Evolutionary conservation across 805 yeast genomes (phyloP).

Genomic region (Lipomyces lipofer): DNA sequence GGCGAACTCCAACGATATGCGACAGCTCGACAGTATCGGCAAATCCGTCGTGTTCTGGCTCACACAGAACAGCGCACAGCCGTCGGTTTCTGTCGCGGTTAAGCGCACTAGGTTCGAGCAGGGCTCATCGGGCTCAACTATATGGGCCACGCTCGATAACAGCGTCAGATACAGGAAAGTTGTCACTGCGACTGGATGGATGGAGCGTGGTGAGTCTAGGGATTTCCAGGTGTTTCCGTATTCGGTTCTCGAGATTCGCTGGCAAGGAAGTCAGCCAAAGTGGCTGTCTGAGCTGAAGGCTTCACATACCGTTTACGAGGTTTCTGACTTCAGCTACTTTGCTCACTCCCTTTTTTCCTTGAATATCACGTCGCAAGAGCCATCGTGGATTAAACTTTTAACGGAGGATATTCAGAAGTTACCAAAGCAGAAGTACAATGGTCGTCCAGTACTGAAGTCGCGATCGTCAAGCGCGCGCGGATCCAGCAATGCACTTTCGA

Average conservation of each 20-base stretch:
- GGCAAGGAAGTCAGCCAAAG: constrained; percentile 44
- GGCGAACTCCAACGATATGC: constrained; percentile 17
- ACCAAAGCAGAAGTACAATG: constrained; percentile 38
- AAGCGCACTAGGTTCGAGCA: constrained; percentile 25
- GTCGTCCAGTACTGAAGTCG: constrained; percentile 2
- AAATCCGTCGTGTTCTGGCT: constrained; percentile 26
- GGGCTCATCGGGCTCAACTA: constrained; percentile 24
- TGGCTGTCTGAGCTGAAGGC: constrained; percentile 45
- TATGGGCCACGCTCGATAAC: constrained; percentile 45
- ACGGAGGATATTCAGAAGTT: constrained; percentile 50
- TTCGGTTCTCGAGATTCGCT: constrained; percentile 51
- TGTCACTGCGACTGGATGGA: constrained; percentile 21
- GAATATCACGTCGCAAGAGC: constrained; percentile 41
- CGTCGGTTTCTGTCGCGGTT: constrained; percentile 14
- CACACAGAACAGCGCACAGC: constrained; percentile 15
- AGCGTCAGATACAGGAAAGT: constrained; percentile 11
- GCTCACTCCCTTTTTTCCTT: constrained; percentile 41
- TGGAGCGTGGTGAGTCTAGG: constrained; percentile 10
- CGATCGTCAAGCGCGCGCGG: not conserved
- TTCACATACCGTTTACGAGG: constrained; percentile 52
- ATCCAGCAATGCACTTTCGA: constrained; percentile 9
- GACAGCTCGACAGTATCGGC: constrained; percentile 27
- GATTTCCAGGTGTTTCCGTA: constrained; percentile 46
- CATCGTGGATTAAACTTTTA: constrained; percentile 45
- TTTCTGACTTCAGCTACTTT: constrained; percentile 45